Conservation (phyloP, 371 early-diverging fungal genomes). For the Actinomortierella ambigua region DNA sequence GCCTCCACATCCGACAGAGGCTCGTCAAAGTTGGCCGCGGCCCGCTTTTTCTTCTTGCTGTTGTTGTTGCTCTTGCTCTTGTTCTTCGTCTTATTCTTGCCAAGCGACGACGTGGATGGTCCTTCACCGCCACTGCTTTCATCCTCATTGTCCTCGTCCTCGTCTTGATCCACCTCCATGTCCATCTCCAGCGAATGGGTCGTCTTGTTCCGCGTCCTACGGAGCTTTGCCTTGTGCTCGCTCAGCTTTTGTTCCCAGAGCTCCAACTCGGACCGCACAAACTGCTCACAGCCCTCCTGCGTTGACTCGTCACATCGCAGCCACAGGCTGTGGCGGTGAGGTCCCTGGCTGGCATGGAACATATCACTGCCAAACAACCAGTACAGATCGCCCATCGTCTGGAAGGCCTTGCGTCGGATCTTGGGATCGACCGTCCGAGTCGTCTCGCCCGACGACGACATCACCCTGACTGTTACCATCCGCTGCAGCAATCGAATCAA, state of each 20-base stretch:
- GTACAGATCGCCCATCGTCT: conserved; percentile 55
- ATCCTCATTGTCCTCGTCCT: conserved; percentile 18
- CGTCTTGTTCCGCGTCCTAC: too few species aligned
- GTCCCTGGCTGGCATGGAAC: conserved; percentile 40
- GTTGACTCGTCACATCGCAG: conserved; percentile 46
- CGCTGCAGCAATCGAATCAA: conserved; percentile 50
- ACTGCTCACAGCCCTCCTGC: conserved; percentile 48
- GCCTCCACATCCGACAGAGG: not conserved
- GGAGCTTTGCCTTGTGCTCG: conserved; percentile 12
- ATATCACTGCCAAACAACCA: conserved; percentile 63
- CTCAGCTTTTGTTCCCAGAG: conserved; percentile 25
- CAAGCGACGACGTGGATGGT: not conserved
- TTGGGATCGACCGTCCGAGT: conserved; percentile 39
- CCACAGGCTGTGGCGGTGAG: conserved; percentile 42
- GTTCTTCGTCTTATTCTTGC: too few species aligned
- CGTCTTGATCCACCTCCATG: conserved; percentile 2
- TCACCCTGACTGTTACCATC: conserved; percentile 45
- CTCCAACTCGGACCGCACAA: conserved; percentile 46
- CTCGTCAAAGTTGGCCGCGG: too few species aligned
- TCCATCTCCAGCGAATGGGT: too few species aligned
- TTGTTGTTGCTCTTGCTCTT: too few species aligned
- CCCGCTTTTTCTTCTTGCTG: too few species aligned
- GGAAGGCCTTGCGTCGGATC: conserved; percentile 50
- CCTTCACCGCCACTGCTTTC: not conserved
- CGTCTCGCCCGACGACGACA: conserved; percentile 47